Conservation (phyloP, 164 flowering plant genomes). For the Tinospora cordifolia region DNA sequence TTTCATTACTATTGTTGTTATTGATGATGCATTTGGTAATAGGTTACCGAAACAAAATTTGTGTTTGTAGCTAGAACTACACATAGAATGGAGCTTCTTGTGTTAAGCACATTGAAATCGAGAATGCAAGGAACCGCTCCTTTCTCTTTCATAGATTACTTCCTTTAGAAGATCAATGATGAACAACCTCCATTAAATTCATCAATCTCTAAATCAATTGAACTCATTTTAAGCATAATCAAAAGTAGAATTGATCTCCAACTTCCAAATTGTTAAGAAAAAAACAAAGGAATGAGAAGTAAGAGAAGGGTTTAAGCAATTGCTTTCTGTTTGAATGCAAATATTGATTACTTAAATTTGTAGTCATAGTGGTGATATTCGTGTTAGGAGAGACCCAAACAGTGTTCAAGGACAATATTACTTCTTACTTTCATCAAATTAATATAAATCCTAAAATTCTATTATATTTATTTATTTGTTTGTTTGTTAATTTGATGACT, state of each 20-base stretch:
- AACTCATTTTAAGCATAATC: slow-evolving; percentile 36
- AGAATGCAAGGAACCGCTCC: slow-evolving; percentile 77
- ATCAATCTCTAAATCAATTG: slow-evolving; percentile 29
- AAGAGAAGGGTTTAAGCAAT: not conserved
- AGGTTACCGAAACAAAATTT: slow-evolving; percentile 60
- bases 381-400: slow-evolving; percentile 36
- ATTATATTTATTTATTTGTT: not conserved
- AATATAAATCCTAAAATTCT: slow-evolving; percentile 37
- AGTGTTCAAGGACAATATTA: slow-evolving; percentile 34
- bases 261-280: not conserved
- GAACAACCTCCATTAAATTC: slow-evolving; percentile 26
- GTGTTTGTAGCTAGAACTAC: slow-evolving; percentile 71
- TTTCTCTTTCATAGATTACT: slow-evolving; percentile 58
- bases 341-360: slow-evolving; percentile 57
- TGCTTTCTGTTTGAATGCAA: slow-evolving; percentile 32
- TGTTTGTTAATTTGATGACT: not conserved
- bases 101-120: slow-evolving; percentile 68
- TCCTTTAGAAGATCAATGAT: slow-evolving; percentile 40
- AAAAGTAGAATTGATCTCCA: slow-evolving; percentile 29
- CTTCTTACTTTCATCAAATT: slow-evolving; percentile 32
- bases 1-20: too few relatives aligned
- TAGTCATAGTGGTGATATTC: slow-evolving; percentile 67
- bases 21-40: not conserved
- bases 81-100: slow-evolving; percentile 85
- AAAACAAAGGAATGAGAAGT: too few relatives aligned